phyloP scores from a whole-genome alignment of 257 asterid species.

The Forsythia suspensa region DNA sequence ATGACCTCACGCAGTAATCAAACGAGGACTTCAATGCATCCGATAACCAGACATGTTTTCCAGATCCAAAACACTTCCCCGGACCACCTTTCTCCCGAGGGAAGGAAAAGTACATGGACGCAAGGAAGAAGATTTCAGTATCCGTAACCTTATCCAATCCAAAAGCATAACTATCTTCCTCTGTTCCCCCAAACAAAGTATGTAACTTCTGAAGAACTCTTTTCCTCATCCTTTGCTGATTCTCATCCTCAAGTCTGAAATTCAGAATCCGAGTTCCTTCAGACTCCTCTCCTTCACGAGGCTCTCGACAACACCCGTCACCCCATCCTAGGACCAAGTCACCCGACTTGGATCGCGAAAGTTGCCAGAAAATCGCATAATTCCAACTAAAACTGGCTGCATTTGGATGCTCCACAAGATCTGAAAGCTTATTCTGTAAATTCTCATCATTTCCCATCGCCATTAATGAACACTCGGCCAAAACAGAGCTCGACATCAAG shows the following conservation, averaged over 20 bases:
- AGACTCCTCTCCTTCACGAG: slow-evolving; percentile 66
- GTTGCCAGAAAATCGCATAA: slow-evolving; percentile 96
- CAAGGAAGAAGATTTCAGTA: slow-evolving; percentile 93
- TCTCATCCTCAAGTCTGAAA: slow-evolving; percentile 66
- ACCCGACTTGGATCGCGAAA: slow-evolving; percentile 80
- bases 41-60: slow-evolving; percentile 70
- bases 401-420: slow-evolving; percentile 84
- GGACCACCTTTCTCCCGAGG: slow-evolving; percentile 97
- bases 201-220: slow-evolving; percentile 80
- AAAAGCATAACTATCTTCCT: slow-evolving; percentile 80
- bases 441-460: slow-evolving; percentile 82
- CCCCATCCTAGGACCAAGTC: slow-evolving; percentile 97
- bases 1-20: slow-evolving; percentile 80
- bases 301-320: slow-evolving; percentile 96
- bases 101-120: slow-evolving; percentile 92
- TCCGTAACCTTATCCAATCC: slow-evolving; percentile 95
- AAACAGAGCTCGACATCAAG: slow-evolving; percentile 72
- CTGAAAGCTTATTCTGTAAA: slow-evolving; percentile 89
- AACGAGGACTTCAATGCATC: slow-evolving; percentile 48
- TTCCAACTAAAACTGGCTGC: slow-evolving; percentile 75
- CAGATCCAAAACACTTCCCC: slow-evolving; percentile 69
- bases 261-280: slow-evolving; percentile 53
- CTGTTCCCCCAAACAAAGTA: slow-evolving; percentile 72
- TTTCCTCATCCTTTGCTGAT: slow-evolving; percentile 87
- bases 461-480: slow-evolving; percentile 80